phyloP scores from a whole-genome alignment of 2,329 filamentous ascomycete species.

The Orbilia oligospora region DNA sequence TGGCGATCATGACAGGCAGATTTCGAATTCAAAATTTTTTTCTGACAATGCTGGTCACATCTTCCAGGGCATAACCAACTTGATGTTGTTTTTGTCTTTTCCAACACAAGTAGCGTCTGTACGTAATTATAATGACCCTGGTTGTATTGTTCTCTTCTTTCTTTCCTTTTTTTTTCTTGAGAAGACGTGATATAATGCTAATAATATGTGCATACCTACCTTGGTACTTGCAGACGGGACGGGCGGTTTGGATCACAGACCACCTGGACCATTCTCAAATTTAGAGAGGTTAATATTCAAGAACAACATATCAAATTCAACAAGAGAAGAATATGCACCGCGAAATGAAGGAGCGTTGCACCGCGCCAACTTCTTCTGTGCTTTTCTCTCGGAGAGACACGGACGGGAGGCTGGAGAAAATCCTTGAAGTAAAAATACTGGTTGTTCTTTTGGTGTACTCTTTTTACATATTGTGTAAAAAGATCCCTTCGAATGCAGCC shows the following conservation, averaged over 20 bases:
- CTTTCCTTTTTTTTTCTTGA: not conserved
- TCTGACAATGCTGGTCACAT: conserved; percentile 35
- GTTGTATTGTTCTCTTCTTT: not conserved
- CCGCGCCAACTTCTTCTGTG: conserved; percentile 35
- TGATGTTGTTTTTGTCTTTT: not conserved
- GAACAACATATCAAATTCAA: not conserved
- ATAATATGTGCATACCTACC: conserved; percentile 28
- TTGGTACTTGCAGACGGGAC: conserved; percentile 40
- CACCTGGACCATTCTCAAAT: conserved; percentile 5
- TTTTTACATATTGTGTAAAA: conserved; percentile 1
- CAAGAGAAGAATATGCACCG: conserved; percentile 29
- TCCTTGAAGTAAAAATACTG: not conserved
- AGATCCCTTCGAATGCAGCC: not conserved
- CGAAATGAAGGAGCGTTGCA: conserved; percentile 47
- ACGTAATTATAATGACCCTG: not conserved
- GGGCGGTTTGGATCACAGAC: conserved; percentile 33
- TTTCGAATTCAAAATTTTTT: not conserved
- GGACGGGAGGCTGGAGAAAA: conserved; percentile 5
- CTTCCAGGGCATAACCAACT: conserved; percentile 2
- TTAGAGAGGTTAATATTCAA: conserved; percentile 18
- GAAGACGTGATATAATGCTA: conserved; percentile 9
- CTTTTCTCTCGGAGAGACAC: conserved; percentile 3
- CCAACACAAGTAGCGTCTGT: conserved; percentile 9
- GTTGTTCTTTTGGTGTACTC: not conserved
- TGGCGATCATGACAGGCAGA: conserved; percentile 10